phyloP scores from a whole-genome alignment of 2,329 filamentous ascomycete species.

The Byssochlamys sp. region DNA sequence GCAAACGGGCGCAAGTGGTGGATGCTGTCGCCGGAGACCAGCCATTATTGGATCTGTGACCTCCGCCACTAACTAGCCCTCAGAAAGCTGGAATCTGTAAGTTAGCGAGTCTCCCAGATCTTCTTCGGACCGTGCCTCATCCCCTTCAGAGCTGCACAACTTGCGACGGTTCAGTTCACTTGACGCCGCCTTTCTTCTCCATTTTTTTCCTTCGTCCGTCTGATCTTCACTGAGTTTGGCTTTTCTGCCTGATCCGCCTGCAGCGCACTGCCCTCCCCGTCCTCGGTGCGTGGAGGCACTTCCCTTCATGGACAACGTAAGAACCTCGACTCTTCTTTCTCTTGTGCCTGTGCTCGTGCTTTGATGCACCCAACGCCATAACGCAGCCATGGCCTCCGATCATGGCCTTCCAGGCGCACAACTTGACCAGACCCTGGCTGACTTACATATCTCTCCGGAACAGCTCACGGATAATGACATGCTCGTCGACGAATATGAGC shows the following conservation, averaged over 20 bases:
- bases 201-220: neutral
- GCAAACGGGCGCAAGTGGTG: neutral
- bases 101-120: neutral
- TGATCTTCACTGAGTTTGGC: neutral
- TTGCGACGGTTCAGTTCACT: neutral
- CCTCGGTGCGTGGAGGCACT: constrained; percentile 24
- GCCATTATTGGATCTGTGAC: constrained; percentile 1
- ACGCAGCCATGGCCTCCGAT: constrained; percentile 3
- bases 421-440: constrained; percentile 12
- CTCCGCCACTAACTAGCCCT: neutral
- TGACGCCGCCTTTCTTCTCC: neutral
- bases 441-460: constrained; percentile 15
- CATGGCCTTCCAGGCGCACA: neutral
- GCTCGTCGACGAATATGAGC: constrained; percentile 49
- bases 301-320: constrained; percentile 38
- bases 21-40: neutral
- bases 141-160: neutral
- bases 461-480: constrained; percentile 52
- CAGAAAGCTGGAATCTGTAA: constrained; percentile 1
- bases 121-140: constrained; percentile 1
- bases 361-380: neutral
- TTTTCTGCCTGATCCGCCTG: constrained; percentile 6
- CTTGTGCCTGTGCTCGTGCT: constrained; percentile 5
- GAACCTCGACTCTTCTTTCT: constrained; percentile 15
- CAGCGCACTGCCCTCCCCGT: constrained; percentile 16